Base-by-base conservation (phyloP, 495 filamentous ascomycete genomes). In the Hyaloscypha bicolor region DNA sequence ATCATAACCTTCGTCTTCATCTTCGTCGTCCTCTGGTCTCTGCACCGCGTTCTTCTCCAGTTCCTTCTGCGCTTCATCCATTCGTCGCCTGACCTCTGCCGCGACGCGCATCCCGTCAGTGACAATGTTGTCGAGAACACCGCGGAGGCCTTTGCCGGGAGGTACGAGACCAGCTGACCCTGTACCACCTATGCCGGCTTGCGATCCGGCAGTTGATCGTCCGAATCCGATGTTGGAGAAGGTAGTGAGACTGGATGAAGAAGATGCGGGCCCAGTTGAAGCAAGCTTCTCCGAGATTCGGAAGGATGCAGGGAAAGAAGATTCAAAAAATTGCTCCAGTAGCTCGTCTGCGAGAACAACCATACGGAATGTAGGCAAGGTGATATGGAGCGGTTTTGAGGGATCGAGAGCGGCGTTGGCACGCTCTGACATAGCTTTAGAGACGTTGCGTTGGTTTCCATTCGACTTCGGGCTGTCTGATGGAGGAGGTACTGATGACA, bases 331-430 rank as follows among this genome's bases (percentile, higher is more conserved):
- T 71, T 93, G 89, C 73, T 99, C 94, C 14, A 99, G 87, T 3
- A 94, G 84, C 73, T 99, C 95, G 76, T 99, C 95, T 65, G 95
- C 95, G 25, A 99, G 86, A 55, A 99, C 89, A 30, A 99, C 93
- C 95, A 99, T 99, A 70, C 95, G 90, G 85, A 99, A 99, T 25
- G 95, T 99, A 0, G 96, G 96, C 9, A 99, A 87, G 9, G 96
- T 98, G 74, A 99, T 97, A 76, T 97, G 90, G 0, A 99, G 85
- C 0, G 95, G 95, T 65, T 95, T 93, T 53, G 90, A 86, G 0
- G 95, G 95, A 75, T 99, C 93, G 6, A 99, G 88, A 30, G 95
- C 95, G 19, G 88, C 85, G 73, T 99, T 99, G 31, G 93, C 93
- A 22, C 83, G 81, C 71, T 84, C 84, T 2, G 84, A 80, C 74